Evolutionary conservation across 2,329 filamentous ascomycete species (phyloP).

Genomic region (Paracorniculantispora psalliotae): DNA sequence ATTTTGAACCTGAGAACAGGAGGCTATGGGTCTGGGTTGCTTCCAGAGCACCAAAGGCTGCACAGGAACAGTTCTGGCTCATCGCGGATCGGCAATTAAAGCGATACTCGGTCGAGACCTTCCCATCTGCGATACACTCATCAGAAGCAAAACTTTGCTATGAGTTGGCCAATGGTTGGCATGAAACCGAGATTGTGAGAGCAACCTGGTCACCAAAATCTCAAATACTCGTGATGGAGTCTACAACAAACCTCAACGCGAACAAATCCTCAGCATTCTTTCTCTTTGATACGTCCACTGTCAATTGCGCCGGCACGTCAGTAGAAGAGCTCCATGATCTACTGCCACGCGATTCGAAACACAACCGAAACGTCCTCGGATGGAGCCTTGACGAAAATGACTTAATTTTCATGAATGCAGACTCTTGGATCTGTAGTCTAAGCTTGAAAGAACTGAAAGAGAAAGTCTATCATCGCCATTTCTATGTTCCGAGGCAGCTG

Average conservation of each 20-base stretch:
- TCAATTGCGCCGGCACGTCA: neutral
- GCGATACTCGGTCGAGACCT: neutral
- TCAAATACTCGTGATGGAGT: neutral
- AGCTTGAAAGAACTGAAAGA: neutral
- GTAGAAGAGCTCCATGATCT: neutral
- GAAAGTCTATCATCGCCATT: neutral
- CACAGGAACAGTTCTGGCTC: neutral
- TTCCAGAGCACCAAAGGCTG: neutral
- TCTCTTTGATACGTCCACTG: neutral
- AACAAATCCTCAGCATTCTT: neutral
- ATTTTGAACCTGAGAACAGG: neutral
- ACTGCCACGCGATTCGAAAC: neutral
- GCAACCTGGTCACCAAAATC: neutral
- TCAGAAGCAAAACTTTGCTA: neutral
- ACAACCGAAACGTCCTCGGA: neutral
- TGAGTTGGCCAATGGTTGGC: neutral
- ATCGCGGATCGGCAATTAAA: neutral
- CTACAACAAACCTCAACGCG: neutral
- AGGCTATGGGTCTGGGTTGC: neutral
- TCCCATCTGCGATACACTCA: neutral
- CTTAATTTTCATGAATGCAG: neutral
- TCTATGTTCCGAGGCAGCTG: neutral
- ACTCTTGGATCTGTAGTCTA: neutral
- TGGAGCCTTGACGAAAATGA: neutral
- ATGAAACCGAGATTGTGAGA: neutral